A percentile compares a stretch with the other conserved stretches of the same genome.
These are phyloP conservation scores for Boletus pseudo-olivaceus DNA, from an alignment of 768 basidiomycete genomes.

Conservation along the genomic window DNA sequence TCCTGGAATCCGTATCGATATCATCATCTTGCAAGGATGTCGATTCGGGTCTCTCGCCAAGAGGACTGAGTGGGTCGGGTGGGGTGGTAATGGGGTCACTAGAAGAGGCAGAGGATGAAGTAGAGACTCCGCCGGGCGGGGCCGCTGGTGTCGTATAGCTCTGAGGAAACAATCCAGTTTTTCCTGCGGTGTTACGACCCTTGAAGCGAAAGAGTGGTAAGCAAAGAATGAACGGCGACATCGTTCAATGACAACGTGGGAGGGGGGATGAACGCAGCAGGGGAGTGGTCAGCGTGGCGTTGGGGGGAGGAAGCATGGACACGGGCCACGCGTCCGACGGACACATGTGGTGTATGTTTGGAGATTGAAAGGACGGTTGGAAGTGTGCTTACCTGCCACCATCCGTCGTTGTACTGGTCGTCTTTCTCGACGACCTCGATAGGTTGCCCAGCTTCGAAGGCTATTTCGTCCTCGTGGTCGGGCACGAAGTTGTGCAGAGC, in stretches of 20 bases:
- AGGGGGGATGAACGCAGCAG: constrained; percentile 3
- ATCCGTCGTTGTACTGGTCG: constrained; percentile 89
- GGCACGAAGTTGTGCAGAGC: constrained; percentile 85
- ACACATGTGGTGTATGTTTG: constrained; percentile 3
- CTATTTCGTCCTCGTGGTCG: constrained; percentile 91
- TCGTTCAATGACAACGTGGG: constrained; percentile 21
- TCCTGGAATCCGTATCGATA: constrained; percentile 21
- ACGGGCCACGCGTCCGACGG: constrained; percentile 6
- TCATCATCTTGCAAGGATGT: constrained; percentile 27
- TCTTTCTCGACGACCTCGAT: constrained; percentile 93
- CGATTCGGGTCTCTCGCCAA: constrained; percentile 47
- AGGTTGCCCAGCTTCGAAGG: constrained; percentile 79
- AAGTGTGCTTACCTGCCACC: constrained; percentile 71
- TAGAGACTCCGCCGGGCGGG: constrained; percentile 32
- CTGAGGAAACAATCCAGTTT: constrained; percentile 87
- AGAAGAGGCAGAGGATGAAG: constrained; percentile 27
- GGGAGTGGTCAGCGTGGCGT: constrained; percentile 4
- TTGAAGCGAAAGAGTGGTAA: constrained; percentile 32
- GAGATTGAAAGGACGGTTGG: constrained; percentile 5
- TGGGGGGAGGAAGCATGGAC: neutral
- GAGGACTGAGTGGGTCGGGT: constrained; percentile 37
- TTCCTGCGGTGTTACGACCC: constrained; percentile 82
- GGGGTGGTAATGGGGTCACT: constrained; percentile 18
- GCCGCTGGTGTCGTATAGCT: constrained; percentile 73
- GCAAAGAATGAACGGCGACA: constrained; percentile 26